These are phyloP conservation scores for Globisporangium orthogonon DNA, from an alignment of 352 stramenopile genomes.

Conservation along the genomic window DNA sequence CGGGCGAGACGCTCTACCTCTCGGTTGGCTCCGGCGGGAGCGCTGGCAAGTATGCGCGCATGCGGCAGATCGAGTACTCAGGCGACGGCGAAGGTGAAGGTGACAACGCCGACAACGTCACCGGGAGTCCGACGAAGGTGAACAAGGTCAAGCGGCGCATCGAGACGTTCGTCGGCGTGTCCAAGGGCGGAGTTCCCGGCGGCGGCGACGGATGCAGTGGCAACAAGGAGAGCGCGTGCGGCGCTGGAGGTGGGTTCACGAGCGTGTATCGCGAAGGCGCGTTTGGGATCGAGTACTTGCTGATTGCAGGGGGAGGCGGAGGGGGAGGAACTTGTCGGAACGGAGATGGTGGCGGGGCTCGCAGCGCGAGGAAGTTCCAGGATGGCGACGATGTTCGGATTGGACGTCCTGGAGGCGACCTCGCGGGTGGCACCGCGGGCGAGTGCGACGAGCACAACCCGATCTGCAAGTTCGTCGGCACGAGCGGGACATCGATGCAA, in stretches of 20 bases:
- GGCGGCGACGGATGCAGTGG: conserved; percentile 52
- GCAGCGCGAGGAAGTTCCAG: conserved; percentile 15
- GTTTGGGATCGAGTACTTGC: conserved; percentile 58
- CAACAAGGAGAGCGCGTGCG: conserved; percentile 66
- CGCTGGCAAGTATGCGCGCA: conserved; percentile 32
- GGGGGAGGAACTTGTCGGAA: conserved; percentile 64
- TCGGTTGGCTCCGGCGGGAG: conserved; percentile 40
- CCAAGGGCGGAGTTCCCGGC: conserved; percentile 37
- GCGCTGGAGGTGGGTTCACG: conserved; percentile 61
- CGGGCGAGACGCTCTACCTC: conserved; percentile 68
- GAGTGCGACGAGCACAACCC: conserved; percentile 52
- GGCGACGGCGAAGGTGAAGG: conserved; percentile 18
- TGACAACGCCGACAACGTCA: conserved; percentile 1
- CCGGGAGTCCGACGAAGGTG: conserved; percentile 1
- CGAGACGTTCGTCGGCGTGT: conserved; percentile 36
- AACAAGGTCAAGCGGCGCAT: conserved; percentile 22
- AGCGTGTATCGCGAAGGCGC: conserved; percentile 60
- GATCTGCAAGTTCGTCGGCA: conserved; percentile 56
- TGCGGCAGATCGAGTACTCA: conserved; percentile 27
- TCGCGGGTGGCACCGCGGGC: conserved; percentile 35
- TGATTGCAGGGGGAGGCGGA: conserved; percentile 57
- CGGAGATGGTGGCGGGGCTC: conserved; percentile 34
- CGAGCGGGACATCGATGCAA: conserved; percentile 37
- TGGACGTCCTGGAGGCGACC: conserved; percentile 33
- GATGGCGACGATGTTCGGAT: conserved; percentile 47